Percentiles rank a stretch among this genome's conserved stretches.
phyloP scores from a whole-genome alignment of 768 basidiomycete species.

The Panaeolus papilionaceus region DNA sequence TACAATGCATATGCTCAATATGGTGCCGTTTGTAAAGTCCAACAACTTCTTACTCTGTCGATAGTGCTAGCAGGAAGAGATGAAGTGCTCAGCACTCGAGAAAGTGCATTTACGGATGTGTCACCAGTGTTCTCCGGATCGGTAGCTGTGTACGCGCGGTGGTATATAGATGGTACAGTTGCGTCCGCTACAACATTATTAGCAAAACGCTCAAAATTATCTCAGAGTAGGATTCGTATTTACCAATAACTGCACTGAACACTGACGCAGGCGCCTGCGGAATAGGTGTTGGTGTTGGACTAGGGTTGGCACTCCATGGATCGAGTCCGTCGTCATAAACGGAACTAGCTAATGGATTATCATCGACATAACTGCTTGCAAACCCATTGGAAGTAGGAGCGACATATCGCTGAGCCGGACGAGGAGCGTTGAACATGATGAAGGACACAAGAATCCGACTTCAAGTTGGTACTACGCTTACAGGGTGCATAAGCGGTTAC shows the following conservation, averaged over 20 bases:
- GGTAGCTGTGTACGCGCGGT: constrained; percentile 72
- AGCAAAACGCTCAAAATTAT: not conserved
- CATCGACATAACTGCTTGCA: constrained; percentile 76
- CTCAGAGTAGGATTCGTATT: constrained; percentile 21
- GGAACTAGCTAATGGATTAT: constrained; percentile 75
- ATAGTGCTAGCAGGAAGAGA: constrained; percentile 81
- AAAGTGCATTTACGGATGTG: constrained; percentile 82
- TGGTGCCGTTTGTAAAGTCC: not conserved
- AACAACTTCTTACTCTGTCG: constrained; percentile 64
- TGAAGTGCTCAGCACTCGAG: constrained; percentile 80
- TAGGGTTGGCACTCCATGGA: constrained; percentile 80
- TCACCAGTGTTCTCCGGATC: constrained; percentile 78
- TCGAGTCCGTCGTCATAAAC: constrained; percentile 83
- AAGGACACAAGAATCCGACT: not conserved
- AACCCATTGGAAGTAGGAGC: constrained; percentile 59
- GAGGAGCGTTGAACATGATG: constrained; percentile 86
- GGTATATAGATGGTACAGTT: constrained; percentile 80
- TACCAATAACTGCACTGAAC: constrained; percentile 77
- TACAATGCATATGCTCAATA: constrained; percentile 33
- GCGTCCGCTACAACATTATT: constrained; percentile 64
- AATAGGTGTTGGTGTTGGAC: constrained; percentile 68
- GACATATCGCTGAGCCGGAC: constrained; percentile 73
- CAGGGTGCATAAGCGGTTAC: constrained; percentile 16
- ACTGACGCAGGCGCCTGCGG: constrained; percentile 56
- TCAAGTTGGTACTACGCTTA: constrained; percentile 11